A percentile compares a stretch with the other conserved stretches of the same genome.
phyloP scores from a whole-genome alignment of 352 stramenopile genomes.

The Thalassiosira hispida region DNA sequence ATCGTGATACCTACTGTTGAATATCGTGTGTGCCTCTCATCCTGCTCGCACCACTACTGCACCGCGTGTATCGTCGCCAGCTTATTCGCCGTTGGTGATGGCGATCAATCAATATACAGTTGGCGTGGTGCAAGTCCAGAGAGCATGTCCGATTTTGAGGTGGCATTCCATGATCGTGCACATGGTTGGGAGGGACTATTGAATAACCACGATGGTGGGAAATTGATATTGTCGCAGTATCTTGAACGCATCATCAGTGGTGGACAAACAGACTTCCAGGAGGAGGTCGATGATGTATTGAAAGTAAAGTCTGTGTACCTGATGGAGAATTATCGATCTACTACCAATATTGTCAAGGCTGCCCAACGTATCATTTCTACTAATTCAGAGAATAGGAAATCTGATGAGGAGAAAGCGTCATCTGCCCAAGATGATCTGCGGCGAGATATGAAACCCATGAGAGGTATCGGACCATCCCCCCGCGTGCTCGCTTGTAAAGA shows the following conservation, averaged over 20 bases:
- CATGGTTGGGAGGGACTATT: constrained; percentile 44
- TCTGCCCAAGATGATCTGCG: constrained; percentile 49
- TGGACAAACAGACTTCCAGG: neutral
- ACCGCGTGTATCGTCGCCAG: too few species aligned
- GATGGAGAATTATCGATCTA: constrained; percentile 84
- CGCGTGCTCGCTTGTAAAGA: constrained; percentile 71
- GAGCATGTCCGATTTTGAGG: constrained; percentile 77
- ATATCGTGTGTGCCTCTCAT: too few species aligned
- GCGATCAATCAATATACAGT: constrained; percentile 86
- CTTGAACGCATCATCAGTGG: constrained; percentile 22
- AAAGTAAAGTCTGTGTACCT: constrained; percentile 71
- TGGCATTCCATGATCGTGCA: constrained; percentile 66
- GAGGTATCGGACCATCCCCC: constrained; percentile 63
- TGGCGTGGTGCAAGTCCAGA: constrained; percentile 83
- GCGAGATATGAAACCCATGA: constrained; percentile 75
- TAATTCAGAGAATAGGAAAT: constrained; percentile 15
- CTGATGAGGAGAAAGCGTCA: constrained; percentile 2
- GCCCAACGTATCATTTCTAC: constrained; percentile 78
- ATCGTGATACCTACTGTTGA: too few species aligned
- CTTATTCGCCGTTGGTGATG: constrained; percentile 85
- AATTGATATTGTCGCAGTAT: constrained; percentile 32
- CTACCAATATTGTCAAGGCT: constrained; percentile 79
- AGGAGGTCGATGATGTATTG: neutral
- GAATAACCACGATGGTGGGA: constrained; percentile 16
- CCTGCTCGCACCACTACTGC: too few species aligned